Percentiles rank a stretch among this genome's conserved stretches.
These are phyloP conservation scores for Trapa incisa DNA, from an alignment of 345 rosid genomes.

Conservation along the genomic window DNA sequence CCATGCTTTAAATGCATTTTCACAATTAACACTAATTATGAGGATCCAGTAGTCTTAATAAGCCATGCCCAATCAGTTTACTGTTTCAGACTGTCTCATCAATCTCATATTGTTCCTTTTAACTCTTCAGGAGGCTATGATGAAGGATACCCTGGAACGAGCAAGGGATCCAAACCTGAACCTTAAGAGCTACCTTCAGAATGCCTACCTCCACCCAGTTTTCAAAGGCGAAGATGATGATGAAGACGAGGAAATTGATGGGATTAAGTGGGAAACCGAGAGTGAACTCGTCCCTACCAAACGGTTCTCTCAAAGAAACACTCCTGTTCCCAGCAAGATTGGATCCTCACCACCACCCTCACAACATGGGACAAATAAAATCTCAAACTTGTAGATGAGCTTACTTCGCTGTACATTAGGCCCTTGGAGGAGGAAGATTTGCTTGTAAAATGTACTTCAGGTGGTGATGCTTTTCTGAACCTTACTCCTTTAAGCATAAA, in stretches of 20 bases:
- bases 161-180: slow-evolving; percentile 65
- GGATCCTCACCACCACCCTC: slow-evolving; percentile 21
- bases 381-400: no score
- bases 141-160: slow-evolving; percentile 78
- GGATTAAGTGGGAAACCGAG: slow-evolving; percentile 30
- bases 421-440: no score
- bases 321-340: slow-evolving; percentile 30
- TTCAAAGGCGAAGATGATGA: slow-evolving; percentile 38
- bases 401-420: no score
- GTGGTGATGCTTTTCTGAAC: no score
- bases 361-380: not conserved
- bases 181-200: slow-evolving; percentile 61
- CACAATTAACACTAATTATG: no score
- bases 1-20: no score
- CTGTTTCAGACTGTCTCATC: no score
- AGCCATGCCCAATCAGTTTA: no score
- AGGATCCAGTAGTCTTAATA: no score
- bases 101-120: no score
- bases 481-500: no score
- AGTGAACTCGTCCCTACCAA: slow-evolving; percentile 60
- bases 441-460: no score
- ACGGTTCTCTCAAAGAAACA: slow-evolving; percentile 29
- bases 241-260: slow-evolving; percentile 12
- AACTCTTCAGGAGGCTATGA: slow-evolving; percentile 73
- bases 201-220: slow-evolving; percentile 66